Base-by-base conservation (phyloP, 2,329 filamentous ascomycete species). In the Monosporascus sp. region DNA sequence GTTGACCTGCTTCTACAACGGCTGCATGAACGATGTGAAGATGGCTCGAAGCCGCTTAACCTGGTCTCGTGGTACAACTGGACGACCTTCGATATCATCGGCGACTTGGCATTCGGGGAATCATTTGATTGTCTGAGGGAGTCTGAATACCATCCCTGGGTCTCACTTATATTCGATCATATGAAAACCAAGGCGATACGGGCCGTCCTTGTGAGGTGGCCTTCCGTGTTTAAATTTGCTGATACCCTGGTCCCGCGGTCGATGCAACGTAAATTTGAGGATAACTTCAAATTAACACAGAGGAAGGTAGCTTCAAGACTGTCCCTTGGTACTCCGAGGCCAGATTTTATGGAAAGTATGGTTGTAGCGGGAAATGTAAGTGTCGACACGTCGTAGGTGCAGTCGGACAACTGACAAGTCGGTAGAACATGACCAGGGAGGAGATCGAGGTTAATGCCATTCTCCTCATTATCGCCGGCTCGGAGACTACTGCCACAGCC, bases 1-100 rank as follows among this genome's bases (percentile, higher is more conserved):
- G 58, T 69, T 20, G 59, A 69, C 43, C 51, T 66, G 37, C 52
- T 71, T 40, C 52, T 67, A 17, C 36, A 55, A 50, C 44, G 56
- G 48, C 36, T 67, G 51, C 51, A 47, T 49, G 53, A 61, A 51
- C 52, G 61, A n/a, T 60, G 56, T 34, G 19, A 48, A 14, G 50
- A 26, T 34, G 53, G 53, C 5, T 7, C 49, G 22, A n/a, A 36
- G 22, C 20, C 51, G 7, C 20, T 52, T 9, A 26, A 52, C 36
- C 27, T 52, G 45, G 38, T 34, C 14, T n/a, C 34, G 17, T 52
- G 51, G 51, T 49, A 48, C 20, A 49, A 49, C 45, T 52, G 41
- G 17, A 36, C 46, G 14, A 52, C 50, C 2, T 52, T 52, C 40
- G 50, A 52, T 36, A 26, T 52, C 7, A 48, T 52, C 19, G 50